phyloP scores from a whole-genome alignment of 2,329 filamentous ascomycete genomes.

The Huntiella decipiens region DNA sequence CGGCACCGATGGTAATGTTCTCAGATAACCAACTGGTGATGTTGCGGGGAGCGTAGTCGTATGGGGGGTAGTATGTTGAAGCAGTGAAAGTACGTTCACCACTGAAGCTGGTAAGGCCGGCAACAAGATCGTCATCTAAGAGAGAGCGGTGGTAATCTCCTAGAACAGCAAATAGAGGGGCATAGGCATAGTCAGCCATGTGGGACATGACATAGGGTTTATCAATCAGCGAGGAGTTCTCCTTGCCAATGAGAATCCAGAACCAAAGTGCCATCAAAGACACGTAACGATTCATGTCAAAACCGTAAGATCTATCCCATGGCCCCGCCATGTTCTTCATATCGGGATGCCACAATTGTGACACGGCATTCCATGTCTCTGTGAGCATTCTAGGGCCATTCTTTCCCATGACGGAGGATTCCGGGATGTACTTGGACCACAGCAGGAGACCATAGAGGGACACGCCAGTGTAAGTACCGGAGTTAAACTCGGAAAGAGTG shows the following conservation, averaged over 20 bases:
- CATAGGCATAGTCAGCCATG: constrained; percentile 37
- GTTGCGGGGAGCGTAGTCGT: constrained; percentile 35
- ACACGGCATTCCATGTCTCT: constrained; percentile 32
- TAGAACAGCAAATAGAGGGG: constrained; percentile 35
- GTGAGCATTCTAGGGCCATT: constrained; percentile 32
- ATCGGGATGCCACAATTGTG: constrained; percentile 35
- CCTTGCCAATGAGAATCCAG: constrained; percentile 36
- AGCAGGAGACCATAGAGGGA: constrained; percentile 38
- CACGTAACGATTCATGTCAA: constrained; percentile 42
- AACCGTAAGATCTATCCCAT: constrained; percentile 45
- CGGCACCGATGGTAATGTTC: constrained; percentile 39
- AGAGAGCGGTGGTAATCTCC: constrained; percentile 29
- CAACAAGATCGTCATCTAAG: constrained; percentile 23
- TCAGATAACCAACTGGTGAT: constrained; percentile 38
- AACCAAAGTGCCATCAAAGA: constrained; percentile 37
- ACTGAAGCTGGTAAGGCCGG: constrained; percentile 26
- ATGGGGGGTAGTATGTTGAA: constrained; percentile 38
- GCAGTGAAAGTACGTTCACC: constrained; percentile 33
- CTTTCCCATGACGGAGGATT: constrained; percentile 32
- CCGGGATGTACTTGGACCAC: constrained; percentile 39
- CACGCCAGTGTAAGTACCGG: constrained; percentile 43
- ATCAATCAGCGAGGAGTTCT: constrained; percentile 19
- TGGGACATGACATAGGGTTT: constrained; percentile 37
- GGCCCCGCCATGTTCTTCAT: constrained; percentile 43
- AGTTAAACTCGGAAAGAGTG: constrained; percentile 44